Evolutionary conservation across 768 basidiomycete genomes (phyloP), one percentile per base, ranked within the genome.

Genomic region (Collybia nuda): DNA sequence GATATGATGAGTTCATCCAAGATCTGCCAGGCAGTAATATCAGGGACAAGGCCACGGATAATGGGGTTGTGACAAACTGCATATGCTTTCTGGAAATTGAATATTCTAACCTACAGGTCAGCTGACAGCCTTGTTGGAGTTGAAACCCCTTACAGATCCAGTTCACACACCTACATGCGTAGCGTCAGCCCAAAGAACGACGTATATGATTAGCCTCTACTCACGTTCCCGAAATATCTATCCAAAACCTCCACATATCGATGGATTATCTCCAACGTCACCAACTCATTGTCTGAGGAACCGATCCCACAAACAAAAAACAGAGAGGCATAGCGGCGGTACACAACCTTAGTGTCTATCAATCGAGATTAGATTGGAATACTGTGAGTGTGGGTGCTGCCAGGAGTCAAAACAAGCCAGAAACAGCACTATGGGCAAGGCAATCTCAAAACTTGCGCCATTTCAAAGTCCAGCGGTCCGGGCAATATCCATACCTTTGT

Each of bases 21-120:
- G 60, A 99, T 91, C 88, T 73, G 55, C 6, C 7, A 11, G 14
- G 32, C 7, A 14, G 7, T 32, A 32, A 44, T 37, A 52, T 37
- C 22, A 24, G 14, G 42, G 38, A 35, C 54, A 36, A 41, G 41
- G 35, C 32, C 26, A 36, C 12, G 21, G 28, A 18, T 40, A 21
- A 48, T 47, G 14, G 40, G 47, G 53, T 38, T 51, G 49, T 36
- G 49, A 62, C 67, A 3, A 42, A 91, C 95, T 8, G 96, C 92
- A 67, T 94, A 98, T 38, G 97, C 97, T 71, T 98, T 99, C 67
- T 98, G 96, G 68, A 98, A 99, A 77, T 98, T 98, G 82, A 99
- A 99, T 60, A 99, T 98, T 44, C 93, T 96, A 58, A 22, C 44
- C 54, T 47, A 24, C 3, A 37, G 39, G 43, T 55, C 43, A 50